Conservation (phyloP, 2,329 filamentous ascomycete species). For the Verticillium dahliae region DNA sequence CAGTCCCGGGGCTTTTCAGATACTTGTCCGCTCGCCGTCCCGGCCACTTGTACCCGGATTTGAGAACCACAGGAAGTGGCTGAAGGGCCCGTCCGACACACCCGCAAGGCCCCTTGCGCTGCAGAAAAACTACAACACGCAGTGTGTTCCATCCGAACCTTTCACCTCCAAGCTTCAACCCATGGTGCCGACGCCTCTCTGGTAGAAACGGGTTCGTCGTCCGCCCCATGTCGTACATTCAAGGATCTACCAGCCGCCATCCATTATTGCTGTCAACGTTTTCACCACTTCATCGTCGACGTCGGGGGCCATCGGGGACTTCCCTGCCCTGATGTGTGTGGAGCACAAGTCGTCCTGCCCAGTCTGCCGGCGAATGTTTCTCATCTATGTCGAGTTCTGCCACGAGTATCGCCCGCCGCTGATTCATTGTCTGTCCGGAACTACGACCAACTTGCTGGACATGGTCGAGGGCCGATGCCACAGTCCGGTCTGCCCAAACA, state of each 20-base stretch:
- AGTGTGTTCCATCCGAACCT: not conserved
- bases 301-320: not conserved
- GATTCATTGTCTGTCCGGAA: constrained; percentile 38
- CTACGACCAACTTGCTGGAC: constrained; percentile 26
- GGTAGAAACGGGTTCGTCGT: not conserved
- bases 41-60: not conserved
- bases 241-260: not conserved
- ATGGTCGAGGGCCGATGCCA: constrained; percentile 50
- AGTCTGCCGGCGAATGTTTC: constrained; percentile 53
- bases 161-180: not conserved
- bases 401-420: constrained; percentile 41
- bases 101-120: not conserved
- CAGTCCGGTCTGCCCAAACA: constrained; percentile 55
- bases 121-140: constrained; percentile 2
- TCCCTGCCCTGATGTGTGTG: constrained; percentile 48
- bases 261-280: not conserved
- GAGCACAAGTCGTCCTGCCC: constrained; percentile 51
- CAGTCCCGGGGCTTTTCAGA: not conserved
- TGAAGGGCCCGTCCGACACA: not conserved
- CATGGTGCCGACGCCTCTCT: not conserved
- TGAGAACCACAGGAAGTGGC: not conserved
- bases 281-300: not conserved
- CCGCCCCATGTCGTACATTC: constrained; percentile 9
- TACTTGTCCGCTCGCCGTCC: not conserved
- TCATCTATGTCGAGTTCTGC: constrained; percentile 53